Evolutionary conservation across 352 stramenopile genomes (phyloP).

Genomic region (Phytophthora multivora): DNA sequence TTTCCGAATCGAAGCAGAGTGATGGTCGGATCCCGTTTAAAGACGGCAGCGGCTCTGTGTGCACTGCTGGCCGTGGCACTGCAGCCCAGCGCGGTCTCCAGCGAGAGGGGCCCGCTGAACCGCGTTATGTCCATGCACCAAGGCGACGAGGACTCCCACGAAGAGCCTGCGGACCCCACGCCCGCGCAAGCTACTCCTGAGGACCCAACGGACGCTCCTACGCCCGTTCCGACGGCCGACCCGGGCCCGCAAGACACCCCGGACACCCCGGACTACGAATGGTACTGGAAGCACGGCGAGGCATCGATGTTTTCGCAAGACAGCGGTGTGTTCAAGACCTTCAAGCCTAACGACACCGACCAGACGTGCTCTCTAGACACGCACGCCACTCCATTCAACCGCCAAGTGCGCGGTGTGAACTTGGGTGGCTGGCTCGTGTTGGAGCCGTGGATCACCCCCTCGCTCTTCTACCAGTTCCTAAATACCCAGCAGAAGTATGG

Average conservation of each 20-base stretch:
- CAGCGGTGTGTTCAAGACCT: too few relatives aligned
- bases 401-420: constrained; percentile 91
- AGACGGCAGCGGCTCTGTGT: constrained; percentile 24
- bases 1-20: constrained; percentile 16
- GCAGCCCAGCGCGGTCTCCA: constrained; percentile 11
- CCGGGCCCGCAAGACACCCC: constrained; percentile 25
- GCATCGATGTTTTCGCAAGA: constrained; percentile 54
- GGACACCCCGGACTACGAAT: constrained; percentile 43
- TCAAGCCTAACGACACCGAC: constrained; percentile 61
- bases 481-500: constrained; percentile 72
- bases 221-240: not conserved
- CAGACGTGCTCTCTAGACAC: constrained; percentile 70
- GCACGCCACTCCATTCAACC: constrained; percentile 79
- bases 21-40: constrained; percentile 27
- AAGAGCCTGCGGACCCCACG: constrained; percentile 13
- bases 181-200: constrained; percentile 4
- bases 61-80: constrained; percentile 27
- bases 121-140: not conserved
- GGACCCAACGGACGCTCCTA: constrained; percentile 3
- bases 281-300: constrained; percentile 53
- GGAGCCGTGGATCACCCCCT: constrained; percentile 96
- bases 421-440: constrained; percentile 96
- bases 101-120: not conserved
- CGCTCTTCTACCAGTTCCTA: constrained; percentile 96
- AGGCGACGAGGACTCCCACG: constrained; percentile 3